These are phyloP conservation scores for Barbatosphaeria neglecta DNA, from an alignment of 495 filamentous ascomycete genomes.

Conservation along the genomic window DNA sequence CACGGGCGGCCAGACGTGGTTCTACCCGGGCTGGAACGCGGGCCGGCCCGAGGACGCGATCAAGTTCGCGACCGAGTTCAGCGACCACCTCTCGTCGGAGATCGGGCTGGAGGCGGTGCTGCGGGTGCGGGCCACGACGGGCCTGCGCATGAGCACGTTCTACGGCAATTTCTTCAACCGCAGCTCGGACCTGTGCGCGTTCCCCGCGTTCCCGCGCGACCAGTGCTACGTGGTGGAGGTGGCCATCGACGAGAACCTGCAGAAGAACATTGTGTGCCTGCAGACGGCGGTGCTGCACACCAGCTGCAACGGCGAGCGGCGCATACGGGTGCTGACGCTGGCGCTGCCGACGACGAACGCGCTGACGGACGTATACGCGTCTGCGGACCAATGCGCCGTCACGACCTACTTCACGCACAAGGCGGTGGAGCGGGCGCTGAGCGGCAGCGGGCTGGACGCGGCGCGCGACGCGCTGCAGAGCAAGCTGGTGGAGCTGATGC, in stretches of 20 bases:
- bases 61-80: slow-evolving; percentile 94
- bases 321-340: slow-evolving; percentile 89
- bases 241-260: slow-evolving; percentile 87
- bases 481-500: slow-evolving; percentile 84
- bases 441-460: slow-evolving; percentile 71
- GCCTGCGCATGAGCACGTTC: slow-evolving; percentile 91
- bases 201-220: slow-evolving; percentile 94
- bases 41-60: slow-evolving; percentile 86
- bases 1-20: slow-evolving; percentile 95
- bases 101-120: slow-evolving; percentile 95
- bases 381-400: slow-evolving; percentile 86
- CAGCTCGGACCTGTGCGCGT: slow-evolving; percentile 90
- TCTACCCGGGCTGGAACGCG: slow-evolving; percentile 97
- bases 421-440: slow-evolving; percentile 78
- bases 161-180: slow-evolving; percentile 99
- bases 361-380: slow-evolving; percentile 84
- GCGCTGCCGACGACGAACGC: slow-evolving; percentile 85
- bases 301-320: slow-evolving; percentile 90
- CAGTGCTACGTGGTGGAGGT: slow-evolving; percentile 99
- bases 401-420: slow-evolving; percentile 94
- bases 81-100: slow-evolving; percentile 87
- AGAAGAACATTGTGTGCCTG: slow-evolving; percentile 88
- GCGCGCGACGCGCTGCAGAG: slow-evolving; percentile 81
- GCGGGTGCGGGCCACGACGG: slow-evolving; percentile 87
- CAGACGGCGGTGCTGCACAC: slow-evolving; percentile 97